These are phyloP conservation scores for Przewalskia tangutica DNA, from an alignment of 257 asterid genomes.

Conservation along the genomic window DNA sequence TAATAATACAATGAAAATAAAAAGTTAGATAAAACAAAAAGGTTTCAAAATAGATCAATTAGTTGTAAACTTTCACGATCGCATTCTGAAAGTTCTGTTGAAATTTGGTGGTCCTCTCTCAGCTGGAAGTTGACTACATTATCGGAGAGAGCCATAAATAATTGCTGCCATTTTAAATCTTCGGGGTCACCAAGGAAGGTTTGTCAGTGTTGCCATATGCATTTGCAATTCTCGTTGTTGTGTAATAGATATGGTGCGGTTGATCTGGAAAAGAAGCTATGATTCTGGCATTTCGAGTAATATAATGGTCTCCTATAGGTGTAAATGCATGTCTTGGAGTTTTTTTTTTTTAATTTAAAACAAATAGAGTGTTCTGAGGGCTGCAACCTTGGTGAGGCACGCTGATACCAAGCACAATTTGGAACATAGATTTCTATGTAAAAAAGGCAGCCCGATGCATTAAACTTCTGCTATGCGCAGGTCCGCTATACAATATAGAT, in stretches of 20 bases:
- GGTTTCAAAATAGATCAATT: background rate
- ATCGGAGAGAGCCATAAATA: slow-evolving; percentile 72
- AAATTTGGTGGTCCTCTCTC: slow-evolving; percentile 10
- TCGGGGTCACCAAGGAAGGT: slow-evolving; percentile 96
- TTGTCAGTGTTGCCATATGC: background rate
- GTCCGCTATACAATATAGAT: too few relatives aligned
- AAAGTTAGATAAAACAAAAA: background rate
- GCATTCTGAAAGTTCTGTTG: background rate
- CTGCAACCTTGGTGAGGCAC: background rate
- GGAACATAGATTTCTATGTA: background rate
- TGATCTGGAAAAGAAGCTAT: background rate
- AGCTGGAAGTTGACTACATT: slow-evolving; percentile 83
- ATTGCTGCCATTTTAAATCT: slow-evolving; percentile 68
- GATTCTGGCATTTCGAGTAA: background rate
- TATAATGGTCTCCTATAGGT: background rate
- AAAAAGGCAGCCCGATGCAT: too few relatives aligned
- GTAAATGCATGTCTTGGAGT: background rate
- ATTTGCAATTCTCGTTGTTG: background rate
- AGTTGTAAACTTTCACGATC: background rate
- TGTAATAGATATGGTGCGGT: background rate
- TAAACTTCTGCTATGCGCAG: too few relatives aligned
- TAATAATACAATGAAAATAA: background rate
- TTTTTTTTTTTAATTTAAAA: background rate
- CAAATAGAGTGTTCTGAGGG: background rate
- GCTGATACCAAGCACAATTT: background rate